A percentile compares a stretch with the other conserved stretches of the same genome.
phyloP scores from a whole-genome alignment of 2,329 filamentous ascomycete genomes.

The Pseudogymnoascus destructans region DNA sequence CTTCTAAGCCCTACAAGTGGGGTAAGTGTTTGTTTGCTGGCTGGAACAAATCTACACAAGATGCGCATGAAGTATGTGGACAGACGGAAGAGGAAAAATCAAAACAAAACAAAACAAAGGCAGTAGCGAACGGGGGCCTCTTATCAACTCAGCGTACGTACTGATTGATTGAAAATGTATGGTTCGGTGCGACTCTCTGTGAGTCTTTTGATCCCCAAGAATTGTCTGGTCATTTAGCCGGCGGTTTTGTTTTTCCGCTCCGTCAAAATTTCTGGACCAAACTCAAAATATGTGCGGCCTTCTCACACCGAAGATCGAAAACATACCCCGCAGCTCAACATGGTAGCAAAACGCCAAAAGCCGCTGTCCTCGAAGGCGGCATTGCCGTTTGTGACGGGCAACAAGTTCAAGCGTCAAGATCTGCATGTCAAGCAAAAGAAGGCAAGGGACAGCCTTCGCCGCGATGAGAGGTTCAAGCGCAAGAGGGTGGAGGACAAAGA shows the following conservation, averaged over 20 bases:
- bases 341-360: constrained; percentile 37
- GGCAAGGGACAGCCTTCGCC: constrained; percentile 56
- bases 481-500: constrained; percentile 80
- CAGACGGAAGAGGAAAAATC: not conserved
- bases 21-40: constrained; percentile 17
- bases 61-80: constrained; percentile 27
- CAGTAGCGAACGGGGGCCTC: not conserved
- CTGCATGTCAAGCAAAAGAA: constrained; percentile 74
- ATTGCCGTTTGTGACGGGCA: constrained; percentile 45
- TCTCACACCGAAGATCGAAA: not conserved
- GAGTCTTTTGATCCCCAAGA: not conserved
- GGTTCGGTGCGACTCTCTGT: not conserved
- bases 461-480: constrained; percentile 62
- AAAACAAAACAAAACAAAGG: not conserved
- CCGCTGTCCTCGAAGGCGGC: constrained; percentile 31
- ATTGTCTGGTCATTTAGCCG: not conserved
- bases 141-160: constrained; percentile 5
- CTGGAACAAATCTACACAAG: constrained; percentile 28
- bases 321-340: constrained; percentile 23
- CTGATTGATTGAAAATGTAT: not conserved
- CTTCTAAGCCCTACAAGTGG: constrained; percentile 20
- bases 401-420: constrained; percentile 68
- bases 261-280: constrained; percentile 8
- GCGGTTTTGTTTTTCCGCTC: constrained; percentile 10
- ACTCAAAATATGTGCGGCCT: not conserved